Evolutionary conservation across 129 eudicot species (phyloP), one percentile per base, ranked within the genome.

Genomic region (Artemisia annua): DNA sequence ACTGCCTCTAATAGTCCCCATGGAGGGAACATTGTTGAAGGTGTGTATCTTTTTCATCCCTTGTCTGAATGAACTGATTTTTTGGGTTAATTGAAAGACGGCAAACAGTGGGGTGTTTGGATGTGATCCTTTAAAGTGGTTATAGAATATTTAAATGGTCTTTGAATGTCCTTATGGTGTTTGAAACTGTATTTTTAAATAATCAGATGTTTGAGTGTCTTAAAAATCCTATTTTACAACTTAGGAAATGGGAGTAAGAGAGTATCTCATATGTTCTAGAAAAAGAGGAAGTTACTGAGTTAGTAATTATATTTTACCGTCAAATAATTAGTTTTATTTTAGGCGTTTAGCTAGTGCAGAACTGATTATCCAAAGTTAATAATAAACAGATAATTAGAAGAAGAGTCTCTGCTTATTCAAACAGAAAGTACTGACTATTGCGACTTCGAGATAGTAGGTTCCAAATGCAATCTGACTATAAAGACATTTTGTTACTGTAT

Each of bases 1-100:
- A 64, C 75, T 3, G 63, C 71, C 12, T 59, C 48, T 1, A 67
- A 7, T 70, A 64, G 63, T 61, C 59, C 80, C 8, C 55, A 62
- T 50, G 77, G 78, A 64, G 72, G 62, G 70, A 46, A 60, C 60
- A 65, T 66, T 77, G 69, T 70, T 11, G 78, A 79, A 83, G 87
- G 90, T 86, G 65, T 26, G 14, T 6, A 15, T 35, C 17, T 1
- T 3, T 51, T 15, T 32, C 46, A 39, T 3, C 14, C 12, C 2
- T 13, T 56, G 30, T 14, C 20, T 20, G 8, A 9, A 19, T 32
- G 51, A 30, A 35, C 10, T 11, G 35, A 12, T 9, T 17, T 18
- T 32, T 35, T 7, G 6, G 4, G 30, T 10, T 15, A 8, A 50
- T 14, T n/a, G 52, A 39, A 11, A 32, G 14, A 64, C 4, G 66